A percentile compares a stretch with the other conserved stretches of the same genome.
These are phyloP conservation scores for Calonectria crousiana DNA, from an alignment of 2,329 filamentous ascomycete species.

Conservation along the genomic window DNA sequence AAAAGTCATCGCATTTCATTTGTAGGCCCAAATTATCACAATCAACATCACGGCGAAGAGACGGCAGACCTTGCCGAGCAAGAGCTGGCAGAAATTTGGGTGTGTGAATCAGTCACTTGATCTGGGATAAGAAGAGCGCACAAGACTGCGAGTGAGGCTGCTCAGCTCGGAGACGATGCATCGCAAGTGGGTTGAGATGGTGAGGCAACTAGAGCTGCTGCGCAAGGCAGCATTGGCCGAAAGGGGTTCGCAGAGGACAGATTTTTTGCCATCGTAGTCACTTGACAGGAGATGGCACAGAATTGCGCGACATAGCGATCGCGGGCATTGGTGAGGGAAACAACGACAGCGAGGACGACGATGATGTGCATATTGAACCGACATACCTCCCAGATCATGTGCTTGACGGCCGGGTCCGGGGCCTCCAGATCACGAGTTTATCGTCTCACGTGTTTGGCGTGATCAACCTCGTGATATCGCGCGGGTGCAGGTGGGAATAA, in stretches of 20 bases:
- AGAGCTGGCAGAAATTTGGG: slow-evolving; percentile 8
- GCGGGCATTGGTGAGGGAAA: slow-evolving; percentile 22
- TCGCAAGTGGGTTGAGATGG: slow-evolving; percentile 4
- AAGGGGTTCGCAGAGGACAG: background rate
- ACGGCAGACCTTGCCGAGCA: slow-evolving; percentile 8
- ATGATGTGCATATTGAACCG: slow-evolving; percentile 40
- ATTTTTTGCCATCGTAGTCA: slow-evolving; percentile 13
- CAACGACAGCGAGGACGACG: slow-evolving; percentile 17
- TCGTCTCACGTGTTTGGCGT: slow-evolving; percentile 59
- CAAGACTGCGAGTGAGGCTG: background rate
- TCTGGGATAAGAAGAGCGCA: slow-evolving; percentile 21
- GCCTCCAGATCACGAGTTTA: slow-evolving; percentile 57
- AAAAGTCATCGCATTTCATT: slow-evolving; percentile 14
- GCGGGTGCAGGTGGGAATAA: slow-evolving; percentile 48
- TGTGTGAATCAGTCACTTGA: slow-evolving; percentile 43
- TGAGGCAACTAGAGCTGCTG: background rate
- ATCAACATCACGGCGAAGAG: slow-evolving; percentile 28
- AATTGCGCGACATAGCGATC: slow-evolving; percentile 8
- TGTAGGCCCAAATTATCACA: slow-evolving; percentile 26
- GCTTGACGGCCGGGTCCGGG: slow-evolving; percentile 47
- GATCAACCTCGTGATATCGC: slow-evolving; percentile 64
- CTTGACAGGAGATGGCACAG: slow-evolving; percentile 11
- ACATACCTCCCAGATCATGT: slow-evolving; percentile 62
- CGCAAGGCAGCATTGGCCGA: slow-evolving; percentile 11
- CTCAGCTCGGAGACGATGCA: slow-evolving; percentile 14